Evolutionary conservation across 495 filamentous ascomycete genomes (phyloP), one percentile per base, ranked within the genome.

Genomic region (Bombardia bombarda): DNA sequence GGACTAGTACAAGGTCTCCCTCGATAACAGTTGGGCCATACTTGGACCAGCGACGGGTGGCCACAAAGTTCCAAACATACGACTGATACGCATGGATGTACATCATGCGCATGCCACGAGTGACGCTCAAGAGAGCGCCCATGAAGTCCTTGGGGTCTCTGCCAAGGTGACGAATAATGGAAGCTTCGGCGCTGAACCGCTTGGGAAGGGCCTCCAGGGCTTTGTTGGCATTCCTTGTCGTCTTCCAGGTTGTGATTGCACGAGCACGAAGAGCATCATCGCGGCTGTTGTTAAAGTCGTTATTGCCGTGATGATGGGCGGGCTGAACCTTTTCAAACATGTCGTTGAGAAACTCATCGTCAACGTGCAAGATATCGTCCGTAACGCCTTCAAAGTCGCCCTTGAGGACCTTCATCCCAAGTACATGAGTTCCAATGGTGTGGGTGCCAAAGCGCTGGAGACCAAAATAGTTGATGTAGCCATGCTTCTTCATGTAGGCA

Each of bases 21-120:
- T 86, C 80, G 19, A 96, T 70, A 7, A 95, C 84, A 42, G 71
- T 66, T 25, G 67, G 56, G 14, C 83, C 88, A 56, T 79, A 86
- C 16, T 70, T 67, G 31, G 76, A 78, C 85, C 79, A 92, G 43
- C 92, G 83, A 51, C 81, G 80, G 42, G 82, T 81, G 12, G 75
- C 87, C 19, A 80, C 87, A 43, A 73, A 68, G 65, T 98, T 98
- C 90, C 90, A 98, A 7, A 98, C 83, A 8, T 88, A 73, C 4
- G 84, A 90, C 58, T 98, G 92, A 64, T 94, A 96, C 21, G 93
- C 92, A 52, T 98, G 92, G 10, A 93, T 81, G 51, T 98, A 98
- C 86, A 97, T 96, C 26, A 86, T 72, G 13, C 86, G 79, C 62
- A 95, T 71, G 28, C 83, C 82, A 2, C 89, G 74, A 7, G 77